Conservation (phyloP, 768 basidiomycete species). For the Leccinum broughii region DNA sequence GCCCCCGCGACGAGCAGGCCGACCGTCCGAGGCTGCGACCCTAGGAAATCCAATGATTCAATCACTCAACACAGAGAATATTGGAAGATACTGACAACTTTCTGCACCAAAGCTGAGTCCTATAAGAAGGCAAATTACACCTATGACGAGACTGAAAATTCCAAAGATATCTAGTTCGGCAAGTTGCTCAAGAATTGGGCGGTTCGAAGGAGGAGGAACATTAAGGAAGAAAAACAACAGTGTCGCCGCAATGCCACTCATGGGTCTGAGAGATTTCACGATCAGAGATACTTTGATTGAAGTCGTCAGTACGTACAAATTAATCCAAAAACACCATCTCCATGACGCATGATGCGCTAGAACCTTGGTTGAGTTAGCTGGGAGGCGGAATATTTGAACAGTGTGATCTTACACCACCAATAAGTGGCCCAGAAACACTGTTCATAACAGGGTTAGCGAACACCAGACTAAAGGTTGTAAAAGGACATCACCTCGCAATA, state of each 20-base stretch:
- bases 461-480: conserved; percentile 31
- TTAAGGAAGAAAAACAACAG: conserved; percentile 73
- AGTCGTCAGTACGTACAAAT: background rate
- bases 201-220: conserved; percentile 66
- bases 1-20: conserved; percentile 55
- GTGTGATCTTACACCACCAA: conserved; percentile 69
- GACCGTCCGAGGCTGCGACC: conserved; percentile 59
- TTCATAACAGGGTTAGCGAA: conserved; percentile 2
- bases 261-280: conserved; percentile 48
- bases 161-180: conserved; percentile 71
- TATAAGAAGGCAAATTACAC: conserved; percentile 65
- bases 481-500: background rate
- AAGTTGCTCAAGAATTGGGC: conserved; percentile 55
- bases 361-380: conserved; percentile 38
- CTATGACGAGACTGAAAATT: conserved; percentile 57
- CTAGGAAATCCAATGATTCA: conserved; percentile 30
- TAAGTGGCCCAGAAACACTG: conserved; percentile 72
- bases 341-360: conserved; percentile 74
- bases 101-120: conserved; percentile 72
- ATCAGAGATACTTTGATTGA: background rate
- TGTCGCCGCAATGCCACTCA: conserved; percentile 60
- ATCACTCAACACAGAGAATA: background rate
- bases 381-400: background rate
- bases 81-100: conserved; percentile 48
- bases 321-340: conserved; percentile 73